A percentile compares a stretch with the other conserved stretches of the same genome.
Evolutionary conservation across 306 rosid species (phyloP).

Genomic region (Prunus kanzakura): DNA sequence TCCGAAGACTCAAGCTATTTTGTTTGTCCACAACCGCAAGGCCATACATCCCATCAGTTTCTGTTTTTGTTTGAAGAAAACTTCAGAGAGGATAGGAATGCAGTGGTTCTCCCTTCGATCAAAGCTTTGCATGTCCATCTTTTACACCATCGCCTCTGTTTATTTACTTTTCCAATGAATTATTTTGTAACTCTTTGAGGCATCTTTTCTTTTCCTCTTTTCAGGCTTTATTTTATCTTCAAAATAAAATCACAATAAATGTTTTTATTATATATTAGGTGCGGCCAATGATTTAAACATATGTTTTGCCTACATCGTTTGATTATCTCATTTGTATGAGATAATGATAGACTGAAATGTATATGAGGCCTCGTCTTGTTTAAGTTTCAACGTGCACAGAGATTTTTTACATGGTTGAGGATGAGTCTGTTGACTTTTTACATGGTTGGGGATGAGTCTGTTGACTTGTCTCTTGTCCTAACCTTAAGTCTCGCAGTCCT

Average conservation of each 20-base stretch:
- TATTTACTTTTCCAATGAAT: not conserved
- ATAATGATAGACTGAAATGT: not conserved
- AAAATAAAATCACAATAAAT: not conserved
- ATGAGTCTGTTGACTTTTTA: no score
- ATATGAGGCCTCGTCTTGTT: no score
- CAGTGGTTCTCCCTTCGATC: not conserved
- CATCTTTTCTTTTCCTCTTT: not conserved
- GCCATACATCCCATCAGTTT: not conserved
- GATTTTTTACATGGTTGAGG: no score
- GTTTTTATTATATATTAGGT: not conserved
- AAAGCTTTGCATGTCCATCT: not conserved
- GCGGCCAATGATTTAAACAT: not conserved
- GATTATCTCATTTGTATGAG: not conserved
- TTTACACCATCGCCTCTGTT: not conserved
- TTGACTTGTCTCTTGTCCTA: no score
- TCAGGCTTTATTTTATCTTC: not conserved
- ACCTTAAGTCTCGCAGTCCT: no score
- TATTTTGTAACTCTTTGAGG: not conserved
- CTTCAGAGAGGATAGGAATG: not conserved
- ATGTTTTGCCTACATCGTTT: not conserved
- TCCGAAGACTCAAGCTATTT: not conserved
- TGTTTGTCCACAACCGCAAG: not conserved
- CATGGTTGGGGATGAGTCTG: no score
- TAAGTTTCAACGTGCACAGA: no score
- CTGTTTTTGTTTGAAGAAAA: no score